Conservation (phyloP, 148 eudicot species). For the Diospyros kaki region DNA sequence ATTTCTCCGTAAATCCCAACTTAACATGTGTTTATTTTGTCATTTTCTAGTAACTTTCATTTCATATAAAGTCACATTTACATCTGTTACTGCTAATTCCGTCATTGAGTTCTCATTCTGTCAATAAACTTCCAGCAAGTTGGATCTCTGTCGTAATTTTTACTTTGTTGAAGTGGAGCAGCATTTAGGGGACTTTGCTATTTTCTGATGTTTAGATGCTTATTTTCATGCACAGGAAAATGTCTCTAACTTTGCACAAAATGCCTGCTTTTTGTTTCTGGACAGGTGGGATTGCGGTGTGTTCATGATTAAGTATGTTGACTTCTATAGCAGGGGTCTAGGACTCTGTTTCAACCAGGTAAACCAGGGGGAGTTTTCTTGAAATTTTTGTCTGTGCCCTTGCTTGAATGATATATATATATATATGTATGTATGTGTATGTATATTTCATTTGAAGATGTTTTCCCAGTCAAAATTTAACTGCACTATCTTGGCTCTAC, state of each 20-base stretch:
- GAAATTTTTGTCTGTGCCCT: background rate
- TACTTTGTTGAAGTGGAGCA: background rate
- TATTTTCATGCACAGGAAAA: background rate
- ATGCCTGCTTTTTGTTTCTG: slow-evolving; percentile 15
- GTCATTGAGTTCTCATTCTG: background rate
- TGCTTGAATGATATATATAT: background rate
- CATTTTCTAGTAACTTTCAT: background rate
- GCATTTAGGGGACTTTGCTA: background rate
- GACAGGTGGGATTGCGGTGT: slow-evolving; percentile 93
- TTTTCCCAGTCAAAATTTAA: background rate
- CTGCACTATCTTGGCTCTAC: background rate
- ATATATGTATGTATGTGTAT: too few relatives aligned
- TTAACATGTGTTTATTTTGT: background rate
- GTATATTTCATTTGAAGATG: background rate
- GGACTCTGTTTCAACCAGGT: slow-evolving; percentile 88
- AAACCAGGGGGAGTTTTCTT: background rate
- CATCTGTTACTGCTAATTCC: background rate
- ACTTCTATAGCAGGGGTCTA: slow-evolving; percentile 87
- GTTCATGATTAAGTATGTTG: slow-evolving; percentile 93
- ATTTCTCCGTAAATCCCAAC: background rate
- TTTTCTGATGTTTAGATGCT: background rate
- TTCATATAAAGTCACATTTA: background rate
- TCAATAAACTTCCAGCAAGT: background rate
- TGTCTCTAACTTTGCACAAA: background rate
- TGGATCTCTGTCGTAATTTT: background rate